A percentile compares a stretch with the other conserved stretches of the same genome.
Evolutionary conservation across 208 protist genomes (phyloP).

Genomic region (Novymonas esmeraldas): DNA sequence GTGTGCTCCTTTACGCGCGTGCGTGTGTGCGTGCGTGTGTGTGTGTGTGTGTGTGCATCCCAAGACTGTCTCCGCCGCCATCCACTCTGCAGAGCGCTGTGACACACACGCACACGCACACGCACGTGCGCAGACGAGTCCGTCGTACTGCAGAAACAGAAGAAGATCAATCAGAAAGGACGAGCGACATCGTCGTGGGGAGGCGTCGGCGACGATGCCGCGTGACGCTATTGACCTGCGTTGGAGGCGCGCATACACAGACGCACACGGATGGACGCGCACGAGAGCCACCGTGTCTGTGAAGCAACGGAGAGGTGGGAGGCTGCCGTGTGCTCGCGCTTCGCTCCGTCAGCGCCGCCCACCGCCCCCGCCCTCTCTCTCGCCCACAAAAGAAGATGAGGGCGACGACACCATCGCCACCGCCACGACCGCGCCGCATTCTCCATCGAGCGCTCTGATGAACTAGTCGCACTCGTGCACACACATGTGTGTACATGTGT

Average conservation of each 20-base stretch:
- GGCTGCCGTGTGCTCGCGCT: no score
- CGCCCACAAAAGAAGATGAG: no score
- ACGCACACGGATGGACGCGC: no score
- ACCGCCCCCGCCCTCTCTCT: no score
- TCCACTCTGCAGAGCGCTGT: not conserved
- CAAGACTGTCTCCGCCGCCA: not conserved
- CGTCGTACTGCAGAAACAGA: no score
- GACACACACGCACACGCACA: conserved; percentile 1
- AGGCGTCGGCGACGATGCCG: no score
- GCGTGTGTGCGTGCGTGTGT: not conserved
- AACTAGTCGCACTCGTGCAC: not conserved
- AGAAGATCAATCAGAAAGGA: not conserved
- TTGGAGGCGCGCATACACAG: no score
- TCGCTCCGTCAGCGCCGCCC: no score
- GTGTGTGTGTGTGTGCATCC: not conserved
- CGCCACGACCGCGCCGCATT: not conserved
- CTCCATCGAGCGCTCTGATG: not conserved
- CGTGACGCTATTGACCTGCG: no score
- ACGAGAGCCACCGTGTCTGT: no score
- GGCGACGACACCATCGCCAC: not conserved
- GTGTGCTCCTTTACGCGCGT: not conserved
- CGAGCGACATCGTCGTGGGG: not conserved
- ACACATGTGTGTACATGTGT: not conserved
- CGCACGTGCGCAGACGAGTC: not conserved
- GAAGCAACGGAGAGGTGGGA: no score